A percentile compares a stretch with the other conserved stretches of the same genome.
Conservation (phyloP, 2,329 filamentous ascomycete species). For the Penicillium capsulatum region DNA sequence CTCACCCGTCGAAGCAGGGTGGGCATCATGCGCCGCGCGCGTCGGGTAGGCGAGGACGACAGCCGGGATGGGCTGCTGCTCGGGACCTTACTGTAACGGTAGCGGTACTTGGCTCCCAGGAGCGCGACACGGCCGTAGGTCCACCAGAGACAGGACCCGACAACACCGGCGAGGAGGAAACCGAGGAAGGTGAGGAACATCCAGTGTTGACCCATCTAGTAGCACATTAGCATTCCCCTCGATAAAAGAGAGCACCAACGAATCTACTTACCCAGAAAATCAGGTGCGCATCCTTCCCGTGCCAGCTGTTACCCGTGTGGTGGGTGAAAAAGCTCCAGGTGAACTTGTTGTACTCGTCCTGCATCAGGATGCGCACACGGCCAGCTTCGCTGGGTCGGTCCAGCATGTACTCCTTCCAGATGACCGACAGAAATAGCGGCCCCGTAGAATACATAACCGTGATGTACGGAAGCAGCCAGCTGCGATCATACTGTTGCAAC, state of each 20-base stretch:
- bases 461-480: slow-evolving; percentile 68
- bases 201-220: slow-evolving; percentile 54
- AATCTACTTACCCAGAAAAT: slow-evolving; percentile 57
- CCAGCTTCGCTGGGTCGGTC: slow-evolving; percentile 40
- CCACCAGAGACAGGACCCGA: slow-evolving; percentile 50
- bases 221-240: not conserved
- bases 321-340: slow-evolving; percentile 70
- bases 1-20: slow-evolving; percentile 37
- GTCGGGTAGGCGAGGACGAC: slow-evolving; percentile 33
- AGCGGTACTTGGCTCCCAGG: slow-evolving; percentile 39
- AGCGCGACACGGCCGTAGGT: slow-evolving; percentile 47
- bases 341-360: slow-evolving; percentile 64
- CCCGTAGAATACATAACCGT: slow-evolving; percentile 77
- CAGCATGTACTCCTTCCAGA: slow-evolving; percentile 70
- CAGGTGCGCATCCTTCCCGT: slow-evolving; percentile 58
- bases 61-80: slow-evolving; percentile 24
- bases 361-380: slow-evolving; percentile 65
- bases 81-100: slow-evolving; percentile 36
- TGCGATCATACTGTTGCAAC: slow-evolving; percentile 63
- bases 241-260: not conserved
- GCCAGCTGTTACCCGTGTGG: slow-evolving; percentile 62
- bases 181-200: slow-evolving; percentile 51
- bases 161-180: slow-evolving; percentile 46
- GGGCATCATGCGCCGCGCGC: slow-evolving; percentile 33
- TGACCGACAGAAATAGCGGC: slow-evolving; percentile 68